Base-by-base conservation (phyloP, 2,329 filamentous ascomycete genomes). In the Leptographium galeiforme region DNA sequence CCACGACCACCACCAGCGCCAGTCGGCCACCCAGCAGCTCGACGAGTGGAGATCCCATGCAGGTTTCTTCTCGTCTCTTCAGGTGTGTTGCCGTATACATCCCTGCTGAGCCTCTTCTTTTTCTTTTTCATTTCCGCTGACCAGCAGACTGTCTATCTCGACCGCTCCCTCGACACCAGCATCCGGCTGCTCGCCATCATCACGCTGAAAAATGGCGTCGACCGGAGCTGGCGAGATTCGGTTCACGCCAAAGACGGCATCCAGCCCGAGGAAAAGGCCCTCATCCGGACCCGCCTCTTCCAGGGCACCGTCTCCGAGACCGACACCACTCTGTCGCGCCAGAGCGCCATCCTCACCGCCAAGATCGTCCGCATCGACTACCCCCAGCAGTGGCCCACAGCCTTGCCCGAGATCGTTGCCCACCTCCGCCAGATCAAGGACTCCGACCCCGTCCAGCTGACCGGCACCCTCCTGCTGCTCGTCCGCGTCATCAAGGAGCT, bases 161-260 rank as follows among this genome's bases (percentile, higher is more conserved):
- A 95, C 70, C 82, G 81, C 57, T 81, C 81, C 2, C 72, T 94
- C 1, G 86, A 88, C 1, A 70, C 80, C 55, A 84, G 94, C 62
- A 79, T 91, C 52, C 86, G 93, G 57, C 89, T 95, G 63, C 82
- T 96, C 12, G 87, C 91, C 53, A 81, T 97, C 55, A 95, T 97
- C 60, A 87, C 95, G 65, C 76, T 98, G 52, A 97, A 97, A 67
- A 96, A 97, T 67, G 93, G 90, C 53, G 90, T 97, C 67, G 91
- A 97, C 66, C 89, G 85, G 65, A 89, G 89, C 68, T 98, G 93
- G 93, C 79, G 93, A 14, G 60, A 70, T n/a, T 64, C 88, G 76
- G 64, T 70, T 38, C 60, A 68, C 54, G 50, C 65, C 33, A 75
- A 72, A 64, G 87, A 86, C 38, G 81, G 87, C 50, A 78, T 85